Evolutionary conservation across 805 yeast genomes (phyloP), one percentile per base, ranked within the genome.

Genomic region (Metschnikowia reukaufii): DNA sequence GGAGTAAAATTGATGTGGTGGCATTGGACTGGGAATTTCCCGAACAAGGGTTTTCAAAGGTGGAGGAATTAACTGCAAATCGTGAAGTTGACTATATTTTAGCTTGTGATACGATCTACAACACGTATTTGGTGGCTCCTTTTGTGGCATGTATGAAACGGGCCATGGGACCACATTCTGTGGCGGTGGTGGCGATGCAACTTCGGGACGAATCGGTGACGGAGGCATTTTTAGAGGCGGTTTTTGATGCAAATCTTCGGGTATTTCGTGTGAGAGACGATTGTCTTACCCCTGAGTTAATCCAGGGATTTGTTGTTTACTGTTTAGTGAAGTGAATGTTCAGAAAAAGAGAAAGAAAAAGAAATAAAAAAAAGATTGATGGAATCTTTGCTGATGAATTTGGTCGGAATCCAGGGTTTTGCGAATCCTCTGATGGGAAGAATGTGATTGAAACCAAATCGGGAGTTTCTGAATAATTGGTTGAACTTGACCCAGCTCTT

Each of bases 71-170:
- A 52, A 9, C 49, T 31, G 36, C 50, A 36, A 3, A 50, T 54
- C 25, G 0, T 35, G 33, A 35, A 1, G 78, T 80, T 0, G 84
- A 78, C 49, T 63, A 72, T 36, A 66, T 84, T 4, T 57, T 84
- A 8, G 86, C 86, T 0, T 79, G 84, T 55, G 90, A 84, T 57
- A 78, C 87, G 5, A 72, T 84, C 3, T 84, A 84, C 64, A 84
- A 84, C 56, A 84, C 79, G 45, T 83, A 67, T 52, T 62, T 84
- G 36, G 72, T 83, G 3, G 76, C 74, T 0, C 73, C 64, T 46
- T 74, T 84, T 48, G 62, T 82, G 13, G 58, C 61, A 5, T 70
- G 86, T 0, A 32, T 81, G 18, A 57, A 59, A 19, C 42, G 48
- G 20, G 49, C 79, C 18, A 61, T 76, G 60, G 68, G 66, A 3